Conservation (phyloP, 148 eudicot genomes). For the Vaccinium darrowii region DNA sequence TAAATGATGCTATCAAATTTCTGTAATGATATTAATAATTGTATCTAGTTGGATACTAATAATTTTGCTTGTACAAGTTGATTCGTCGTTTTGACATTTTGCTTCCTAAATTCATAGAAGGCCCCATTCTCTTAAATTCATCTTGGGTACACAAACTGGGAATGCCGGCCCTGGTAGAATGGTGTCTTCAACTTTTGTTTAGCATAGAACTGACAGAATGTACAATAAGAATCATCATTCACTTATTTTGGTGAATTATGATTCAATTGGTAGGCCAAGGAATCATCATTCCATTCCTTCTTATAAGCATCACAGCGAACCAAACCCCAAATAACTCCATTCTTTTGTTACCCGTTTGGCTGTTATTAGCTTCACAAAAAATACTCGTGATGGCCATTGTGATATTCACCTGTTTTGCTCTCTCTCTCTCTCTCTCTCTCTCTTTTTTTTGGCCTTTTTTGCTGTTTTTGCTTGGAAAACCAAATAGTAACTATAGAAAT, state of each 20-base stretch:
- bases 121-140: too few relatives aligned
- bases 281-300: neutral
- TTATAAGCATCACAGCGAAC: neutral
- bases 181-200: neutral
- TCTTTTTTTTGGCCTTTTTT: too few relatives aligned
- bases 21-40: neutral
- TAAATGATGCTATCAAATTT: neutral
- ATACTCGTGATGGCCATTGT: neutral
- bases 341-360: neutral
- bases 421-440: too few relatives aligned
- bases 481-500: neutral
- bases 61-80: neutral
- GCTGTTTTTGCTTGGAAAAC: neutral
- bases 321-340: neutral
- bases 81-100: neutral
- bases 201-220: neutral
- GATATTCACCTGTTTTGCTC: neutral
- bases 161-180: neutral
- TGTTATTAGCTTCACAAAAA: neutral
- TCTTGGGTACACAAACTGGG: too few relatives aligned
- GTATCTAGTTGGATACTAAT: neutral
- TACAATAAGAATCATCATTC: neutral
- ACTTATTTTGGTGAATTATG: neutral
- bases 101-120: too few relatives aligned
- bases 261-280: neutral